phyloP scores from a whole-genome alignment of 805 yeast species.

The Ogataea minuta region DNA sequence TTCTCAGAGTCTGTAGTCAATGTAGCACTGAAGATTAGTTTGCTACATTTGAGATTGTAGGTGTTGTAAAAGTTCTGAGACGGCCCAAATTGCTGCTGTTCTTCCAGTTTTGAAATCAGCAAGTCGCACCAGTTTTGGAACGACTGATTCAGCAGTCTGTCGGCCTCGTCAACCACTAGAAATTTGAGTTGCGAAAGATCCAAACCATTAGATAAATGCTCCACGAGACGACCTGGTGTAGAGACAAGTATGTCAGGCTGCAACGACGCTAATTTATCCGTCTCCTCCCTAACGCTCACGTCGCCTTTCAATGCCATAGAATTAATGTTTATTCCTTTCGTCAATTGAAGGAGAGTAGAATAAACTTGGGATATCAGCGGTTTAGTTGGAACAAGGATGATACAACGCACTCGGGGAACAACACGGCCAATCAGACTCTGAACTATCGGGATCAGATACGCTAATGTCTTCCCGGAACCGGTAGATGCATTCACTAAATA shows the following conservation, averaged over 20 bases:
- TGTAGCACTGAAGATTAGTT: conserved; percentile 89
- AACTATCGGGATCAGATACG: conserved; percentile 81
- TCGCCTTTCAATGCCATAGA: conserved; percentile 59
- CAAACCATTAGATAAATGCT: conserved; percentile 52
- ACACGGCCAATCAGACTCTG: conserved; percentile 60
- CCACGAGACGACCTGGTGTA: conserved; percentile 84
- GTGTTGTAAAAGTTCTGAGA: conserved; percentile 27
- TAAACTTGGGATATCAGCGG: conserved; percentile 84
- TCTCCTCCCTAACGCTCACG: conserved; percentile 60
- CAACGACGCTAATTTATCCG: conserved; percentile 40
- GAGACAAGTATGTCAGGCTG: conserved; percentile 65
- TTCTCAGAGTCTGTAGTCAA: conserved; percentile 91
- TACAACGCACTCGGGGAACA: conserved; percentile 72
- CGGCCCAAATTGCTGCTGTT: conserved; percentile 31
- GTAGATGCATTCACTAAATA: conserved; percentile 89
- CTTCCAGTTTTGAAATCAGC: conserved; percentile 42
- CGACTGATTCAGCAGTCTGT: conserved; percentile 76
- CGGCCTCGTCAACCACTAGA: conserved; percentile 80
- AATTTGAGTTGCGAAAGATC: conserved; percentile 53
- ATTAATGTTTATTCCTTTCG: conserved; percentile 66
- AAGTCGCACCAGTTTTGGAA: conserved; percentile 89
- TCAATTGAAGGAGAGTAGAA: conserved; percentile 54
- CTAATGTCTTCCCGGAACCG: conserved; percentile 94
- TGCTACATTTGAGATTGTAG: conserved; percentile 44
- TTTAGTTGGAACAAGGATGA: conserved; percentile 85